Evolutionary conservation across 2,329 filamentous ascomycete genomes (phyloP), one percentile per base, ranked within the genome.

Genomic region (Thelonectria olida): DNA sequence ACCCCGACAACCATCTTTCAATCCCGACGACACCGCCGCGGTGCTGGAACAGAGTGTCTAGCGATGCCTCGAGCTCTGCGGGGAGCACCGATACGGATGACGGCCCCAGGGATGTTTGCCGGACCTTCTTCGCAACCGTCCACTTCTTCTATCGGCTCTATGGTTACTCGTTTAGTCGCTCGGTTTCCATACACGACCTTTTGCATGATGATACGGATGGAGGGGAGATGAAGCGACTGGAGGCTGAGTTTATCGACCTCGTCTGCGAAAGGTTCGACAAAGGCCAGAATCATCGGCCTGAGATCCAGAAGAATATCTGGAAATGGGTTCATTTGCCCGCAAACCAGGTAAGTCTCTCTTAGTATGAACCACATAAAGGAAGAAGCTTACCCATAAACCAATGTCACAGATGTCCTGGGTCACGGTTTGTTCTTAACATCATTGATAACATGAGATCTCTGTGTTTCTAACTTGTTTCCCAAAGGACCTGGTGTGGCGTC

Each of bases 201-300:
- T 28, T 54, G 19, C 27, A 50, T 6, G 31, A 34, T 6, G 31
- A n/a, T n/a, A n/a, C n/a, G n/a, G n/a, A 34, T 3, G 28, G 8
- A 15, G 31, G 31, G 4, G 69, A 81, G 25, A 63, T 63, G 61
- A 56, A 17, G 7, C 54, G n/a, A 22, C 57, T 63, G 7, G 61
- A 80, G 58, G 67, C 70, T n/a, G 74, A 74, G 1, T 58, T 80
- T 12, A 58, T 68, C 74, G 20, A 72, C 36, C 66, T 75, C 47
- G 64, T 72, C 41, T 71, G 71, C 49, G 69, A 70, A 31, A 34
- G 31, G 31, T 34, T 34, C 12, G 7, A 34, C 5, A 15, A 34
- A 10, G 7, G 9, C 31, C 6, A 34, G n/a, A n/a, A n/a, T n/a
- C n/a, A n/a, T n/a, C n/a, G n/a, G n/a, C n/a, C n/a, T n/a, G n/a